Base-by-base conservation (phyloP, 345 rosid genomes). In the Trapa incisa region DNA sequence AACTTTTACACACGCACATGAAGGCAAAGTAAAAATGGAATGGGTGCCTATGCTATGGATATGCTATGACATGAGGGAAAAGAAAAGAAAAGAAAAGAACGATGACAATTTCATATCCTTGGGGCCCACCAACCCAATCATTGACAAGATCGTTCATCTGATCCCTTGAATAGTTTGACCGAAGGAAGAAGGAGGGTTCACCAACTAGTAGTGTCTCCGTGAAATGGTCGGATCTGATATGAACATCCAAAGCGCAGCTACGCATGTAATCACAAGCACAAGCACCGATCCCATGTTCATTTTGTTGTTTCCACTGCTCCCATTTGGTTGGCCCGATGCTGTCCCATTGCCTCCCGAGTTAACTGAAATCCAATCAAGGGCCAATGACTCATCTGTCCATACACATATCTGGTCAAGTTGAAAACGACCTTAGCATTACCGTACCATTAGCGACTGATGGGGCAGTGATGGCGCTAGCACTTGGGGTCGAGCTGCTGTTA, bases 251-350 rank as follows among this genome's bases (percentile, higher is more conserved):
- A 53, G 16, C 38, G 56, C 16, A 37, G 67, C 69, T 5, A 64
- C 73, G 12, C 54, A 53, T 22, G 29, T 4, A 45, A 60, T 36
- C 48, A 47, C 65, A 16, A 66, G 32, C 48, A 47, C 65, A 16
- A 66, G 32, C 47, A 36, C 58, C 68, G 62, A 14, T 64, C 70
- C 54, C 41, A 41, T 14, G 52, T 50, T 45, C 58, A 41, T 41
- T 2, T 32, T 37, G 62, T 36, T 72, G 35, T 50, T 61, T 29
- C 66, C 62, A 12, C 48, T 52, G 70, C 66, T 60, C 22, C 67
- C 61, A 2, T 3, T 17, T 6, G 35, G 47, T 14, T 63, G 17
- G 39, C 35, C 41, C n/a, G 54, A 68, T 61, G 65, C 52, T 1
- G 56, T 22, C 33, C 72, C 60, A 32, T 32, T 61, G 66, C 60